Evolutionary conservation across 345 rosid species (phyloP), one percentile per base, ranked within the genome.

Genomic region (Lagerstroemia speciosa): DNA sequence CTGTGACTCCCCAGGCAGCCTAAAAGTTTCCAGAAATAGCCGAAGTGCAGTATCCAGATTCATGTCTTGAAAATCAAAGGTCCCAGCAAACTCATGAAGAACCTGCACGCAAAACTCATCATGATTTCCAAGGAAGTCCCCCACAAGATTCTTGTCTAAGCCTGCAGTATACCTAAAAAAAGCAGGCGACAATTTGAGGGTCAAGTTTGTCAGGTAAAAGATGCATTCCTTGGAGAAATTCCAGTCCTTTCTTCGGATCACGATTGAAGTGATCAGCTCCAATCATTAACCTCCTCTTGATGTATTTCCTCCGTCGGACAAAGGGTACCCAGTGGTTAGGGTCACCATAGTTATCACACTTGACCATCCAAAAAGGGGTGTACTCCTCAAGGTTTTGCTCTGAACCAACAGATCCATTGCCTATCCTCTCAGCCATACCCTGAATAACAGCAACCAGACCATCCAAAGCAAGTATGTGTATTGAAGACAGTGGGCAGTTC

Each of bases 251-350:
- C 88, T 94, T 91, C 6, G 99, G 98, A 69, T 94, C 98, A 76
- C 99, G 93, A 78, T 94, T 94, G 71, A 94, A 94, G 78, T 94
- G 99, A 86, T 94, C 98, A 72, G 98, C 99, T 71, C 99, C 99
- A 75, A 94, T 89, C 98, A 91, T 94, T 74, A 94, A 83, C 77
- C 97, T 87, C 81, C 98, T 91, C 83, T 94, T 94, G 67, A 92
- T 91, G 75, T 88, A 89, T 81, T 92, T 94, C 76, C 90, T 89
- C 77, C 90, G 81, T 5, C 96, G 90, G 70, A 87, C 96, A 80
- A 94, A 91, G 60, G 92, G 86, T 71, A 94, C 97, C 99, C 99
- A 94, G 64, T 87, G 86, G 75, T 72, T 73, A 48, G 99, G 89
- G 80, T 89, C 98, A 77, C 72, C 68, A 66, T 91, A 94, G 74